Evolutionary conservation across 2,329 filamentous ascomycete species (phyloP).

Genomic region (Fusarium sp.): DNA sequence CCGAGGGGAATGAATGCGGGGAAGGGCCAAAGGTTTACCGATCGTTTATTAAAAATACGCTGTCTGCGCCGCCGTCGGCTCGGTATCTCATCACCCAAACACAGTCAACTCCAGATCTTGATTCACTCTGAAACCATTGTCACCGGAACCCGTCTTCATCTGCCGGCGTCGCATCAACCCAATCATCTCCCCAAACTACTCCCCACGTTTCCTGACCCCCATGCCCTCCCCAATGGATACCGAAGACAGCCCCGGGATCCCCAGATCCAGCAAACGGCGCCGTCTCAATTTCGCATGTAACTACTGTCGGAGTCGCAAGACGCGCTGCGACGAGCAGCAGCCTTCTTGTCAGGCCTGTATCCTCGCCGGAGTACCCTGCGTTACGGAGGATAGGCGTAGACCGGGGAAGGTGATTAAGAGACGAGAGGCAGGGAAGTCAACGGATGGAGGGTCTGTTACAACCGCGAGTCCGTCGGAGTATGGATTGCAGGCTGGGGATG

Average conservation of each 20-base stretch:
- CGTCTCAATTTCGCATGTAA: conserved; percentile 20
- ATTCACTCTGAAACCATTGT: not conserved
- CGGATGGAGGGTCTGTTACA: not conserved
- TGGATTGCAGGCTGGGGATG: not conserved
- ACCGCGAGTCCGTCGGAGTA: not conserved
- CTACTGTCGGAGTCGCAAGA: conserved; percentile 9
- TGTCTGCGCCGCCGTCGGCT: conserved; percentile 2
- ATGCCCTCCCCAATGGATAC: conserved; percentile 17
- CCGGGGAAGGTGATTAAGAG: conserved; percentile 2
- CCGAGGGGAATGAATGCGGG: conserved; percentile 5
- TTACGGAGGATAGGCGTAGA: conserved; percentile 1
- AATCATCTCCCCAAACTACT: not conserved
- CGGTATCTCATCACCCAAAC: not conserved
- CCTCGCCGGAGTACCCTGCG: not conserved
- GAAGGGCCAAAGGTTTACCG: not conserved
- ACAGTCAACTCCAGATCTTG: not conserved
- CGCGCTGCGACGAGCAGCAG: not conserved
- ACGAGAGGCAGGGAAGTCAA: not conserved
- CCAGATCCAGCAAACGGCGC: not conserved
- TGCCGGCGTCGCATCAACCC: not conserved
- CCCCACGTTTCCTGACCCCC: not conserved
- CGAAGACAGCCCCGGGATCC: conserved; percentile 1
- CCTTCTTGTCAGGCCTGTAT: conserved; percentile 9
- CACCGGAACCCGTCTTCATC: not conserved
- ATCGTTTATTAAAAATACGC: not conserved